Conservation (phyloP, 176 grass and related monocot genomes). For the Phyllostachys edulis region DNA sequence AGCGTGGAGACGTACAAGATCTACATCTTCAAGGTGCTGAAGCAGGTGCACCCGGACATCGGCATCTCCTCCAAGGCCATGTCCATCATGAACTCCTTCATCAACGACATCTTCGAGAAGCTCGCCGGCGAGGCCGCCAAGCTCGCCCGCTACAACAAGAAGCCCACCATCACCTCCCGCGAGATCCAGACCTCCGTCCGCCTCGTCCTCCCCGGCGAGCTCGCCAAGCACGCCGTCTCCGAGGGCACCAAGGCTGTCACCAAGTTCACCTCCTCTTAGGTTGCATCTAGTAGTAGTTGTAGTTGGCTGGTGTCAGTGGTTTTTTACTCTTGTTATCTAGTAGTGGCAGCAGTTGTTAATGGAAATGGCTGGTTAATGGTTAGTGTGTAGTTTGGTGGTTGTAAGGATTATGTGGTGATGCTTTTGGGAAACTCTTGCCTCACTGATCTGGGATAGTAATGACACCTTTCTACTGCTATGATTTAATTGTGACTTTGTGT, state of each 20-base stretch:
- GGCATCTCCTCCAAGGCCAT: constrained; percentile 78
- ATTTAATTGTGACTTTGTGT: not conserved
- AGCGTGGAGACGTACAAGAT: constrained; percentile 74
- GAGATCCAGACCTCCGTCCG: constrained; percentile 66
- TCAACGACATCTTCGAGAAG: constrained; percentile 94
- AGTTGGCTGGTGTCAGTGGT: not conserved
- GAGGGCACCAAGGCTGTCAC: constrained; percentile 73
- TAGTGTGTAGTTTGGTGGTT: not conserved
- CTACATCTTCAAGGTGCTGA: constrained; percentile 82
- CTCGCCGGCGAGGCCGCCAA: constrained; percentile 51
- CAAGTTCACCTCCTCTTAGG: constrained; percentile 53
- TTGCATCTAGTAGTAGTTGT: not conserved
- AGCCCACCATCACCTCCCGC: constrained; percentile 62
- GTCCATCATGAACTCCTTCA: constrained; percentile 92
- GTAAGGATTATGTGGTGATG: not conserved
- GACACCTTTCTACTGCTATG: not conserved
- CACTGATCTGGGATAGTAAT: not conserved
- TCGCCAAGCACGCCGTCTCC: constrained; percentile 69
- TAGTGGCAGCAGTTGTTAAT: not conserved
- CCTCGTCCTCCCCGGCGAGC: constrained; percentile 56
- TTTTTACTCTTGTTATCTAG: not conserved
- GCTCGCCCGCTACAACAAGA: constrained; percentile 60
- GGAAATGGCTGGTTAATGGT: not conserved
- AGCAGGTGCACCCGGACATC: constrained; percentile 82
- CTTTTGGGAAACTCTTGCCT: not conserved